Percentiles rank a stretch among this genome's conserved stretches.
Evolutionary conservation across 2,329 filamentous ascomycete genomes (phyloP).

Genomic region (Alternaria sp.): DNA sequence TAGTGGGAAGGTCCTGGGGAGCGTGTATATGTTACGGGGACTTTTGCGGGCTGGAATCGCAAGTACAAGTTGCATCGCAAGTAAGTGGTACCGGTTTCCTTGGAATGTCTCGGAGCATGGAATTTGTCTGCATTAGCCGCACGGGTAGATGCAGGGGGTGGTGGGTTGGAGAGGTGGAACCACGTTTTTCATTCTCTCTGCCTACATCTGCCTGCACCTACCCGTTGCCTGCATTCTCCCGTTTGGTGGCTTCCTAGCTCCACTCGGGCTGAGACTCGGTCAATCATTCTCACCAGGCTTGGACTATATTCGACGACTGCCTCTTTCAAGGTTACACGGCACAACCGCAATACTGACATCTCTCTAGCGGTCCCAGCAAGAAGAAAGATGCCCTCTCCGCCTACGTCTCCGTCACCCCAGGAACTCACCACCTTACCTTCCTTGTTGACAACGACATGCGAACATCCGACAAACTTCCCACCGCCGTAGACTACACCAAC

Average conservation of each 20-base stretch:
- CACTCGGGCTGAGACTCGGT: not conserved
- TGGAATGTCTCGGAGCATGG: conserved; percentile 9
- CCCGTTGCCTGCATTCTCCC: too few relatives aligned
- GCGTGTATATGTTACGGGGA: conserved; percentile 95
- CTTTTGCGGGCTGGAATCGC: conserved; percentile 95
- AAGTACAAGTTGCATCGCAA: conserved; percentile 87
- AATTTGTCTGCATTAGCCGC: not conserved
- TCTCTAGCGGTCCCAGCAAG: conserved; percentile 50
- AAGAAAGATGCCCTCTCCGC: conserved; percentile 72
- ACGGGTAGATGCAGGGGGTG: not conserved
- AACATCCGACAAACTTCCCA: conserved; percentile 85
- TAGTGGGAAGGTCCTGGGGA: conserved; percentile 81
- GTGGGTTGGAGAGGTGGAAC: too few relatives aligned
- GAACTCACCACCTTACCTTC: conserved; percentile 96
- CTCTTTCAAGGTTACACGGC: conserved; percentile 38
- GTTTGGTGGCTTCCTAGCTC: not conserved
- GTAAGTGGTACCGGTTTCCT: conserved; percentile 65
- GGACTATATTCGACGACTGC: conserved; percentile 10
- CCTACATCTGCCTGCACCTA: too few relatives aligned
- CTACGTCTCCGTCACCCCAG: conserved; percentile 83
- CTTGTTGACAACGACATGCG: conserved; percentile 94
- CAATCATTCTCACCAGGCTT: not conserved
- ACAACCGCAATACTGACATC: conserved; percentile 40
- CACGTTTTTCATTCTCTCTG: too few relatives aligned
- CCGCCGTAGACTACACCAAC: conserved; percentile 96